Evolutionary conservation across 75 land plant species (phyloP).

Genomic region (Azolla pinnata): DNA sequence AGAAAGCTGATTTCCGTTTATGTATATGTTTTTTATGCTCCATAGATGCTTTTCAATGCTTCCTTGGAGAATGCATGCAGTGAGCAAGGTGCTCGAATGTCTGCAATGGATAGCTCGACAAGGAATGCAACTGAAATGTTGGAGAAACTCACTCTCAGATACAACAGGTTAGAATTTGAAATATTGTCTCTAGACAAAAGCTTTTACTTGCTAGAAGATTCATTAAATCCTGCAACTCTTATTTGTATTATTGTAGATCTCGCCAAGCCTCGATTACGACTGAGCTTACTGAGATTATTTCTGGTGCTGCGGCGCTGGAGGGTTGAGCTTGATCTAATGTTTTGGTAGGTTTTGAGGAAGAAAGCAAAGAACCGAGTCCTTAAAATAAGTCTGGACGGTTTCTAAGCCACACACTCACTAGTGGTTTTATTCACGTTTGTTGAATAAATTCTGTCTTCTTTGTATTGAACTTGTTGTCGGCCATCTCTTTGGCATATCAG

Average conservation of each 20-base stretch:
- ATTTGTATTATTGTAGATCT: conserved; percentile 22
- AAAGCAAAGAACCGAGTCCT: too few species aligned
- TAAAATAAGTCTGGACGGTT: too few species aligned
- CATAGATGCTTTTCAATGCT: conserved; percentile 70
- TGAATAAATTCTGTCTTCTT: too few species aligned
- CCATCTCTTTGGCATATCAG: too few species aligned
- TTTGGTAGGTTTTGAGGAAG: too few species aligned
- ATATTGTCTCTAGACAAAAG: too few species aligned
- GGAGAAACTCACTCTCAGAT: conserved; percentile 71
- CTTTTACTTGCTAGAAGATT: background rate
- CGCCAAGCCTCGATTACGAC: conserved; percentile 87
- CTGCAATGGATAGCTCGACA: conserved; percentile 98
- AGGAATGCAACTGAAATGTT: conserved; percentile 98
- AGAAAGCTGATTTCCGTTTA: too few species aligned
- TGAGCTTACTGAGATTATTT: conserved; percentile 88
- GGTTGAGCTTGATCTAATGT: conserved; percentile 37
- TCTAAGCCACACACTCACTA: too few species aligned
- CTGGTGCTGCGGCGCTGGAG: conserved; percentile 82
- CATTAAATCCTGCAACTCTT: background rate
- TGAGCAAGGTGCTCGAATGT: conserved; percentile 95
- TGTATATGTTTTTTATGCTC: background rate
- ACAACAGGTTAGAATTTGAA: conserved; percentile 95
- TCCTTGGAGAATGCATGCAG: conserved; percentile 89
- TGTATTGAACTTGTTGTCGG: too few species aligned
- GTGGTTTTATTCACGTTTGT: too few species aligned